Conservation (phyloP, 2,329 filamentous ascomycete species). For the Cryphonectria carpinicola region DNA sequence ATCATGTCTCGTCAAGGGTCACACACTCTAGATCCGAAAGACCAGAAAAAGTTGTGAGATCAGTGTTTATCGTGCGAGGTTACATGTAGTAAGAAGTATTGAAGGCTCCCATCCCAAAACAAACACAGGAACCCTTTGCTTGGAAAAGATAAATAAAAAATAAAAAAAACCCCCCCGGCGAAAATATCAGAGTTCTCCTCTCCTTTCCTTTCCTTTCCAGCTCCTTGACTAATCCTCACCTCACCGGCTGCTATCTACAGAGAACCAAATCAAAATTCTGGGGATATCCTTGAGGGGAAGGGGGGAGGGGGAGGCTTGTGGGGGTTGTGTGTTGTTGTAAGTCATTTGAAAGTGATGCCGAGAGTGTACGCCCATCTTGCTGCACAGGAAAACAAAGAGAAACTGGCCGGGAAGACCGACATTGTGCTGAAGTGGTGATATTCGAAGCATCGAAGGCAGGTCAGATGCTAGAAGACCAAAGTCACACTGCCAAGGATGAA, state of each 20-base stretch:
- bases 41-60: slow-evolving; percentile 11
- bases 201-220: slow-evolving; percentile 13
- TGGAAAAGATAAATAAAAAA: slow-evolving; percentile 3
- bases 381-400: slow-evolving; percentile 30
- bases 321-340: background rate
- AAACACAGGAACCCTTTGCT: slow-evolving; percentile 5
- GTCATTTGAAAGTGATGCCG: slow-evolving; percentile 25
- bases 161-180: background rate
- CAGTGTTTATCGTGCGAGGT: slow-evolving; percentile 11
- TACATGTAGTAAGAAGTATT: slow-evolving; percentile 4
- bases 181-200: slow-evolving; percentile 24
- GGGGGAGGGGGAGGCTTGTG: too few relatives aligned
- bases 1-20: background rate
- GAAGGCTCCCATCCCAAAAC: background rate
- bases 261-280: slow-evolving; percentile 31
- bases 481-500: slow-evolving; percentile 28
- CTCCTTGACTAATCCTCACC: background rate
- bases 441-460: slow-evolving; percentile 28
- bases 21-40: background rate
- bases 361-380: slow-evolving; percentile 29
- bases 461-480: slow-evolving; percentile 22
- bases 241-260: slow-evolving; percentile 34
- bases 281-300: slow-evolving; percentile 35
- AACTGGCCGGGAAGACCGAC: slow-evolving; percentile 33
- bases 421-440: background rate